These are phyloP conservation scores for Fusarium falciforme DNA, from an alignment of 2,329 filamentous ascomycete genomes.

Conservation along the genomic window DNA sequence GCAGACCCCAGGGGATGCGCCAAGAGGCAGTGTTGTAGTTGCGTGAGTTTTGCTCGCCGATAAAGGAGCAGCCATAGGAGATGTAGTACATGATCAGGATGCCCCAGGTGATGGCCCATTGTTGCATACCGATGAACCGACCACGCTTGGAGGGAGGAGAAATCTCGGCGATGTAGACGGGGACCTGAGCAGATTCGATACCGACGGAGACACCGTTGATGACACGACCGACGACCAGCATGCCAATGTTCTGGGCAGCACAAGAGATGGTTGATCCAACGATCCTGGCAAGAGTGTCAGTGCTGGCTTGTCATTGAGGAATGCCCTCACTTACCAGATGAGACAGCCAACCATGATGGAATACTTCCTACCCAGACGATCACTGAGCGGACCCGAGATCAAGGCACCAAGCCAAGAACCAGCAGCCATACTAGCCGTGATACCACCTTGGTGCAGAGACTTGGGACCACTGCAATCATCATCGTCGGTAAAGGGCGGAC, in stretches of 20 bases:
- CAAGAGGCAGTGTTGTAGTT: slow-evolving; percentile 67
- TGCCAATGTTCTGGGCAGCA: slow-evolving; percentile 55
- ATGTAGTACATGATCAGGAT: slow-evolving; percentile 76
- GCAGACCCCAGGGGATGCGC: slow-evolving; percentile 71
- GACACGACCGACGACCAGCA: slow-evolving; percentile 61
- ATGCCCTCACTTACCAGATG: slow-evolving; percentile 57
- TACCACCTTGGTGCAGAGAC: slow-evolving; percentile 61
- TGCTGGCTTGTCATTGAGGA: rapidly evolving
- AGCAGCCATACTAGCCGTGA: slow-evolving; percentile 63
- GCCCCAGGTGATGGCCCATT: slow-evolving; percentile 79
- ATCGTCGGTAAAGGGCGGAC: slow-evolving; percentile 46
- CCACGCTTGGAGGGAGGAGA: slow-evolving; percentile 63
- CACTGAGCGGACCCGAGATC: slow-evolving; percentile 61
- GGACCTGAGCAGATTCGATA: slow-evolving; percentile 74
- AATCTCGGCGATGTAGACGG: slow-evolving; percentile 78
- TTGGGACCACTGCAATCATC: slow-evolving; percentile 49
- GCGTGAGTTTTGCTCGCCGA: slow-evolving; percentile 55
- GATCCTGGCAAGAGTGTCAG: slow-evolving; percentile 49
- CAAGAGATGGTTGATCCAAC: slow-evolving; percentile 60
- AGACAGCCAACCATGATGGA: slow-evolving; percentile 63
- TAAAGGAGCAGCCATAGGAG: slow-evolving; percentile 73
- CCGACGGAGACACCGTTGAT: slow-evolving; percentile 76
- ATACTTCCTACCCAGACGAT: slow-evolving; percentile 61
- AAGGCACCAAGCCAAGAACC: slow-evolving; percentile 63
- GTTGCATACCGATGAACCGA: slow-evolving; percentile 65